Evolutionary conservation across 352 stramenopile genomes (phyloP).

Genomic region (Pythium aquatile): DNA sequence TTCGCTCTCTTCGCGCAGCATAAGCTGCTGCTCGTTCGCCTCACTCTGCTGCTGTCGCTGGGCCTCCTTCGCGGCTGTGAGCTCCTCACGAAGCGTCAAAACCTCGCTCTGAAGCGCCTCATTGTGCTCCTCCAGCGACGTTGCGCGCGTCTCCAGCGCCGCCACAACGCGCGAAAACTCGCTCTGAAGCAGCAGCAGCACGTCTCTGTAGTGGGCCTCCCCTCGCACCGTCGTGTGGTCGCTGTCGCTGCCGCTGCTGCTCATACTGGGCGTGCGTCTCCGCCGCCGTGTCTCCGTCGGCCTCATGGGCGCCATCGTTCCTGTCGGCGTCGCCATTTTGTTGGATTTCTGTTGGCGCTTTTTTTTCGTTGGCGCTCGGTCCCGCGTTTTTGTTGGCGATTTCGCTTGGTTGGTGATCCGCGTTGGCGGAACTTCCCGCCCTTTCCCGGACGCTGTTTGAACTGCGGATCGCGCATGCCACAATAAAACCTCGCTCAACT

Average conservation of each 20-base stretch:
- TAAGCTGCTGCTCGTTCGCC: constrained; percentile 1
- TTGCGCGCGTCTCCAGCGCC: constrained; percentile 59
- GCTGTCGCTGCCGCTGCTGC: constrained; percentile 3
- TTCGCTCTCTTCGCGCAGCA: constrained; percentile 14
- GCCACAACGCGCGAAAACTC: constrained; percentile 52
- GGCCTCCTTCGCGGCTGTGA: not conserved
- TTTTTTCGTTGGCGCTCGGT: not conserved
- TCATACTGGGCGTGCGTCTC: constrained; percentile 6
- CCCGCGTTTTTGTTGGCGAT: not conserved
- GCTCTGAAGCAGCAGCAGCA: constrained; percentile 58
- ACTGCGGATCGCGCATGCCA: constrained; percentile 2
- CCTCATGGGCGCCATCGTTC: not conserved
- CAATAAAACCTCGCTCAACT: constrained; percentile 9
- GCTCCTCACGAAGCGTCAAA: constrained; percentile 18
- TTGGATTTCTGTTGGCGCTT: constrained; percentile 8
- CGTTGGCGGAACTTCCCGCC: constrained; percentile 18
- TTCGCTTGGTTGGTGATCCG: constrained; percentile 1
- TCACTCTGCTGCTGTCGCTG: not conserved
- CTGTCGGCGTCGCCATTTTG: constrained; percentile 5
- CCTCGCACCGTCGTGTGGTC: constrained; percentile 2
- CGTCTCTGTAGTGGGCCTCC: constrained; percentile 45
- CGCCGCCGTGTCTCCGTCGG: constrained; percentile 11
- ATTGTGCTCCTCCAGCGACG: constrained; percentile 50
- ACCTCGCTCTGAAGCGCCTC: constrained; percentile 37
- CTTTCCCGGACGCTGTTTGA: constrained; percentile 23